Percentiles rank a stretch among this genome's conserved stretches.
Conservation (phyloP, 2,329 filamentous ascomycete genomes). For the Fulvia fulva region DNA sequence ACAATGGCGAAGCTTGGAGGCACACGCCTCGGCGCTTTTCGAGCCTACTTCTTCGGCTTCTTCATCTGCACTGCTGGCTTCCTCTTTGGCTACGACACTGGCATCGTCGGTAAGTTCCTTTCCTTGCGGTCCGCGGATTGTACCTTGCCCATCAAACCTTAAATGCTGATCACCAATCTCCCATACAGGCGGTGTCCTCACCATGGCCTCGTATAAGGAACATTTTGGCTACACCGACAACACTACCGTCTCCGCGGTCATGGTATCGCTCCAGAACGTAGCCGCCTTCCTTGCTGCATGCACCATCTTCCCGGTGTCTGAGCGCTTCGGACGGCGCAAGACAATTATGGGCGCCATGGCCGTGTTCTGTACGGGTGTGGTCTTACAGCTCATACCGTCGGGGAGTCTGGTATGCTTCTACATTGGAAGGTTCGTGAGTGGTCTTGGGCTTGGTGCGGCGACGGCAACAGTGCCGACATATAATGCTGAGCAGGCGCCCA, state of each 20-base stretch:
- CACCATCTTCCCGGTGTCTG: constrained; percentile 47
- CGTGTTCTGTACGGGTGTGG: constrained; percentile 39
- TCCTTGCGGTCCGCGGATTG: not conserved
- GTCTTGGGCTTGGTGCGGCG: constrained; percentile 48
- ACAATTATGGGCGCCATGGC: constrained; percentile 45
- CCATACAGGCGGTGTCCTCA: constrained; percentile 27
- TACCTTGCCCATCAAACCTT: not conserved
- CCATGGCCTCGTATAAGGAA: constrained; percentile 25
- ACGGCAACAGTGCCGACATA: constrained; percentile 42
- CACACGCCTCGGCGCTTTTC: constrained; percentile 21
- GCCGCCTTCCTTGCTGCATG: constrained; percentile 53
- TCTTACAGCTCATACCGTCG: constrained; percentile 48
- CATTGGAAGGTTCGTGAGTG: constrained; percentile 46
- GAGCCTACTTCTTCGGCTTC: constrained; percentile 26
- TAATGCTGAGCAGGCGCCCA: constrained; percentile 41
- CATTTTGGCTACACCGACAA: constrained; percentile 27
- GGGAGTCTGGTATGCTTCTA: constrained; percentile 46
- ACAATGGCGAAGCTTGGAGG: constrained; percentile 24
- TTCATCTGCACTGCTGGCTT: constrained; percentile 25
- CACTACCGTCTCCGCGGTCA: constrained; percentile 36
- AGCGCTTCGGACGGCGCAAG: constrained; percentile 43
- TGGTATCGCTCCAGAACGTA: constrained; percentile 50
- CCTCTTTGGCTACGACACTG: constrained; percentile 42
- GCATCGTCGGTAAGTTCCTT: constrained; percentile 35
- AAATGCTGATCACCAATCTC: not conserved